Evolutionary conservation across 2,329 filamentous ascomycete genomes (phyloP).

Genomic region (Fusarium musae): DNA sequence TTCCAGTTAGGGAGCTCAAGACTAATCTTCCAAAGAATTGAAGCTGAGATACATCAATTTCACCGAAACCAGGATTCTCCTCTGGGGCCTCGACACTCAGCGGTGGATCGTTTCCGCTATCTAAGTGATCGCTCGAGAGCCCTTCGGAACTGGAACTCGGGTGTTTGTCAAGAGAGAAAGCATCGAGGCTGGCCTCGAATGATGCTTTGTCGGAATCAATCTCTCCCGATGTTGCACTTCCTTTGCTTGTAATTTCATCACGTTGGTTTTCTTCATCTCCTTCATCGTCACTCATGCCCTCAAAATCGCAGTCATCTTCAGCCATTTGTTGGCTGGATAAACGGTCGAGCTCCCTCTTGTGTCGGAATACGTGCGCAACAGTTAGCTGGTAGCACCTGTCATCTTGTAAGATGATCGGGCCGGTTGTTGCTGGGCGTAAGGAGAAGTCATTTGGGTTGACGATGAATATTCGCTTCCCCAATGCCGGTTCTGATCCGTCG

Average conservation of each 20-base stretch:
- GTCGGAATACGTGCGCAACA: background rate
- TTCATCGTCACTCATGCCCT: background rate
- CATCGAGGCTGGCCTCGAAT: rapidly evolving
- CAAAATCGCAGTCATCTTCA: background rate
- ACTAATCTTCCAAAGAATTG: background rate
- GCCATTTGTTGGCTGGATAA: background rate
- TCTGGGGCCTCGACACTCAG: rapidly evolving
- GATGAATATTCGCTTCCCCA: rapidly evolving
- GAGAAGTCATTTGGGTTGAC: rapidly evolving
- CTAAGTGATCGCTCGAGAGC: rapidly evolving
- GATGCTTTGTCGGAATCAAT: background rate
- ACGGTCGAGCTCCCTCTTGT: rapidly evolving
- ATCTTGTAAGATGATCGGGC: rapidly evolving
- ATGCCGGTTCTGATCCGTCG: rapidly evolving
- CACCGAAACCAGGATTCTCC: rapidly evolving
- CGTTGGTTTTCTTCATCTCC: rapidly evolving
- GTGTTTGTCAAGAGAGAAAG: rapidly evolving
- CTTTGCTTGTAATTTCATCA: rapidly evolving
- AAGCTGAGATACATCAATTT: background rate
- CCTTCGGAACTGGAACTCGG: background rate
- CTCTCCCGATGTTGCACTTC: rapidly evolving
- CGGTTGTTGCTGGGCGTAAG: background rate
- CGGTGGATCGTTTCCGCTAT: rapidly evolving
- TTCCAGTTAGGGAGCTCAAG: rapidly evolving
- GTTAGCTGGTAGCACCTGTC: rapidly evolving